Percentiles rank a stretch among this genome's conserved stretches.
Conservation (phyloP, 2,329 filamentous ascomycete genomes). For the Hypoxylon sp. region DNA sequence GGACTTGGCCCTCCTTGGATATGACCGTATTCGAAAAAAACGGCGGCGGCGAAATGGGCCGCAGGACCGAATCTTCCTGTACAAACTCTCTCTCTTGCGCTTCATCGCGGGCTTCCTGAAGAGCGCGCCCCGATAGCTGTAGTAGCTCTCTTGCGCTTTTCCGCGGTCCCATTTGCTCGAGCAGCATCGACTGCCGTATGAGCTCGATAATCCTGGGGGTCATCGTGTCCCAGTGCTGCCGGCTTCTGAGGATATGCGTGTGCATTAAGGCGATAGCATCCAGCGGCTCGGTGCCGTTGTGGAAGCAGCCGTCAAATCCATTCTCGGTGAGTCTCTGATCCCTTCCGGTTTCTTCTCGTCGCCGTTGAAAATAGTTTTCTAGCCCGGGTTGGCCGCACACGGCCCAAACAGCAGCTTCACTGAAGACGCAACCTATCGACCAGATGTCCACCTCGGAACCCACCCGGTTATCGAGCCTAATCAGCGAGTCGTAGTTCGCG, state of each 20-base stretch:
- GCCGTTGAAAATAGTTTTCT: conserved; percentile 7
- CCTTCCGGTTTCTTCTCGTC: background rate
- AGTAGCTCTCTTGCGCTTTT: conserved; percentile 11
- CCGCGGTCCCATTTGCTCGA: conserved; percentile 10
- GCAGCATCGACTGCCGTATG: conserved; percentile 5
- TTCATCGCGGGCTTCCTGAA: conserved; percentile 6
- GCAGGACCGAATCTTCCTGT: background rate
- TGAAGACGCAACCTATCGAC: conserved; percentile 16
- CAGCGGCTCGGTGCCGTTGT: conserved; percentile 12
- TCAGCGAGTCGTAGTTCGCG: conserved; percentile 3
- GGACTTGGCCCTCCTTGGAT: no score
- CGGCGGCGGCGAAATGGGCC: background rate
- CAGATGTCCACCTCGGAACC: conserved; percentile 21
- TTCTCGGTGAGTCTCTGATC: background rate
- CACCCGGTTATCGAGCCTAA: conserved; percentile 12
- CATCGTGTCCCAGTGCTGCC: conserved; percentile 14
- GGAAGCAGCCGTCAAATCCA: conserved; percentile 16
- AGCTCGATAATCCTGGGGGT: conserved; percentile 8
- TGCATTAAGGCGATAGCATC: conserved; percentile 15
- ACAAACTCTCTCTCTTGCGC: background rate
- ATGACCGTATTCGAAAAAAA: no score
- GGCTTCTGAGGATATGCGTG: conserved; percentile 5
- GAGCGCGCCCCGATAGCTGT: conserved; percentile 1
- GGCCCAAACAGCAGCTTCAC: conserved; percentile 17
- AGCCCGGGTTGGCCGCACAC: conserved; percentile 15